These are phyloP conservation scores for Pelargonium exstipulatum DNA, from an alignment of 441 rosid genomes.

Conservation along the genomic window DNA sequence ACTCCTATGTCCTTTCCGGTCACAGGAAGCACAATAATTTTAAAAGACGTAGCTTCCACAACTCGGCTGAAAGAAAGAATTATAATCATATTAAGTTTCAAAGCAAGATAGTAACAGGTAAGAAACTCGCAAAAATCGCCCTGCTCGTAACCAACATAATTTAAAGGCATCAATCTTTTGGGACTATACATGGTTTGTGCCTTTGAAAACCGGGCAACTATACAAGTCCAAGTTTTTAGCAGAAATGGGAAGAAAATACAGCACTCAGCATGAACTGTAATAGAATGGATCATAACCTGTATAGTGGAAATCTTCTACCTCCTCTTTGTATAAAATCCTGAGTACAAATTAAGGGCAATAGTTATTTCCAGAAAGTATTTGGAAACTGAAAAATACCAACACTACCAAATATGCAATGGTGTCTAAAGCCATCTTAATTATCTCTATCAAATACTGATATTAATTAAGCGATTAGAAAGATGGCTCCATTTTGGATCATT, in stretches of 20 bases:
- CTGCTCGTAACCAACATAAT: too few species aligned
- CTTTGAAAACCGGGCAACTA: neutral
- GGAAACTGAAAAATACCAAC: neutral
- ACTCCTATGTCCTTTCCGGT: constrained; percentile 39
- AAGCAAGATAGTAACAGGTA: neutral
- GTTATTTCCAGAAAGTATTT: constrained; percentile 10
- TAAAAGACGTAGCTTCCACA: constrained; percentile 60
- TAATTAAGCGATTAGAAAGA: too few species aligned
- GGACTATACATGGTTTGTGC: neutral
- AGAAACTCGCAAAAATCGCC: too few species aligned
- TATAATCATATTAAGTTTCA: neutral
- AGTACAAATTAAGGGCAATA: constrained; percentile 13
- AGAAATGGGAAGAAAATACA: neutral
- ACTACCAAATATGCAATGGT: neutral
- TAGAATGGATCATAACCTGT: constrained; percentile 43
- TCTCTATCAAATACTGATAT: too few species aligned
- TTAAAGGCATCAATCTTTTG: too few species aligned
- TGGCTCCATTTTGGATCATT: too few species aligned
- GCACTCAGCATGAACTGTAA: neutral
- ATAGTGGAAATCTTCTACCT: constrained; percentile 65
- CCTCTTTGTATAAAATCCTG: constrained; percentile 82
- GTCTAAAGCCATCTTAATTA: too few species aligned
- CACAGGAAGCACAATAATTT: constrained; percentile 67
- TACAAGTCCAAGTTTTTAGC: too few species aligned
- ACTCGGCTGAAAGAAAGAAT: constrained; percentile 48